Base-by-base conservation (phyloP, 2,329 filamentous ascomycete species). In the Raffaelea albimanens region DNA sequence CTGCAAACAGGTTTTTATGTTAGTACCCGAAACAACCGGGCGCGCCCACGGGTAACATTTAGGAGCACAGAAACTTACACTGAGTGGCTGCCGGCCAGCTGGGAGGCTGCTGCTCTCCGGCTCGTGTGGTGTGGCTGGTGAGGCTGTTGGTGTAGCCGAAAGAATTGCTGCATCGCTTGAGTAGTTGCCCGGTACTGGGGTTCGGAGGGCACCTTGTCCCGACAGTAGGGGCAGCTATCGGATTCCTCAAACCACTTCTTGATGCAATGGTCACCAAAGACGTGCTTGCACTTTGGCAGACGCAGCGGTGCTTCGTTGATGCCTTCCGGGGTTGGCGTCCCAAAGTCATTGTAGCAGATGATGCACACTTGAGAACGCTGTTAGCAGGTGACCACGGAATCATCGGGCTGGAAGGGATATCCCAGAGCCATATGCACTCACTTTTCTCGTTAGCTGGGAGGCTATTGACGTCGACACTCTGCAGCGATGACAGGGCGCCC, bases 331-430 rank as follows among this genome's bases (percentile, higher is more conserved):
- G 72, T 78, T 49, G 65, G 59, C 14, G 71, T 65, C 31, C 76
- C 76, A 54, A 74, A 82, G 9, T 80, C 76, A 52, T 80, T 81
- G 57, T 82, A 82, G 62, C 79, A 83, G 50, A 83, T 83, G 19
- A 76, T 70, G 57, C 79, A 83, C 14, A 63, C 78, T 83, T 33
- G 9, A 13, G 25, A 29, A 13, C 18, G 53, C 20, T 7, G 38
- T 48, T 20, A 51, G 52, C 48, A 23, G 14, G 21, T 8, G 10
- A 44, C 19, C 8, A 38, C 5, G 34, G 34, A 38, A 29, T 29
- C 25, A n/a, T n/a, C n/a, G n/a, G n/a, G n/a, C n/a, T n/a, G n/a
- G n/a, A n/a, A n/a, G n/a, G n/a, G n/a, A n/a, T n/a, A n/a, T n/a
- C n/a, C n/a, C n/a, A n/a, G n/a, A n/a, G n/a, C n/a, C n/a, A n/a